These are phyloP conservation scores for Aspergillus avenaceus DNA, from an alignment of 495 filamentous ascomycete genomes.

Conservation along the genomic window DNA sequence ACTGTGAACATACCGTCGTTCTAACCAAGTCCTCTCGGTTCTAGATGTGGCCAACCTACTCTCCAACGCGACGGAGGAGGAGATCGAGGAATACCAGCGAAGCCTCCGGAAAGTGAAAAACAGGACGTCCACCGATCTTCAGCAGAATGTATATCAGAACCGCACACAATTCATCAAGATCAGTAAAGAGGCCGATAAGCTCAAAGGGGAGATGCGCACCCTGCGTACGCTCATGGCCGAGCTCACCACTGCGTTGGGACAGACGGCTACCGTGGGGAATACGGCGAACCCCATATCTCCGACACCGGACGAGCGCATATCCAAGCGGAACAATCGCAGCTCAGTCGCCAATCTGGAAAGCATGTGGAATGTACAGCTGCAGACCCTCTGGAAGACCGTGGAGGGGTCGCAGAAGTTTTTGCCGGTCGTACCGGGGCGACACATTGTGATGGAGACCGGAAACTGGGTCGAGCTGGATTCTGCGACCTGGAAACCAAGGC, in stretches of 20 bases:
- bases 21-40: not conserved
- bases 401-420: constrained; percentile 97
- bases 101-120: constrained; percentile 74
- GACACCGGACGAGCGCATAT: constrained; percentile 43
- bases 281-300: constrained; percentile 40
- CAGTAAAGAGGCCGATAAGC: constrained; percentile 96
- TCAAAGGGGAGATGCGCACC: constrained; percentile 92
- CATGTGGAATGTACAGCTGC: constrained; percentile 82
- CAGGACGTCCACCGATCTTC: constrained; percentile 81
- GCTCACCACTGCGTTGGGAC: constrained; percentile 71
- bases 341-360: constrained; percentile 89
- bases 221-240: constrained; percentile 87
- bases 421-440: constrained; percentile 83
- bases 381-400: constrained; percentile 85
- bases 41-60: constrained; percentile 74
- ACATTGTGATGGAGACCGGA: constrained; percentile 84
- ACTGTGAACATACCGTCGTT: not conserved
- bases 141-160: constrained; percentile 97
- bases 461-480: constrained; percentile 95
- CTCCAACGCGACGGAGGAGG: constrained; percentile 87
- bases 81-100: constrained; percentile 79
- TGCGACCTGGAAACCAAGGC: constrained; percentile 86
- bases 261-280: constrained; percentile 51
- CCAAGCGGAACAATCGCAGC: constrained; percentile 49
- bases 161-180: constrained; percentile 98